phyloP scores from a whole-genome alignment of 345 rosid species.

The Eutrema japonicum region DNA sequence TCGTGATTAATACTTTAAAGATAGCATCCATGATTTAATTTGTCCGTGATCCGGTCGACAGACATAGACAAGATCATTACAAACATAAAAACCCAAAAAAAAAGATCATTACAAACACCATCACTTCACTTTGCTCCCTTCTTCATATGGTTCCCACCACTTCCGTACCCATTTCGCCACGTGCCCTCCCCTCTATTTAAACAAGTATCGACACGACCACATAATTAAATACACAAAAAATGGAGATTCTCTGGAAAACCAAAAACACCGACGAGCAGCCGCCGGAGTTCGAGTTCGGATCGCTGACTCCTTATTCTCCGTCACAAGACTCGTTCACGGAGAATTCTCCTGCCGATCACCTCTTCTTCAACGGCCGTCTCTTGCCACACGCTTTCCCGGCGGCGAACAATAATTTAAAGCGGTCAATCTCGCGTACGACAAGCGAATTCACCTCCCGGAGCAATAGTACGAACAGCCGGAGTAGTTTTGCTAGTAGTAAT shows the following conservation, averaged over 20 bases:
- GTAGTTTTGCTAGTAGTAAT: constrained; percentile 51
- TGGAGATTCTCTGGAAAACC: constrained; percentile 45
- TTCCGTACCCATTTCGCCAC: constrained; percentile 26
- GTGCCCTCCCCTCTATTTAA: constrained; percentile 37
- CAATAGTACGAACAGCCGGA: constrained; percentile 70
- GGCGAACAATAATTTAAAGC: constrained; percentile 20
- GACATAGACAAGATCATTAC: constrained; percentile 40
- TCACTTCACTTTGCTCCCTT: constrained; percentile 24
- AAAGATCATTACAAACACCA: constrained; percentile 42
- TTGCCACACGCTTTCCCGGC: constrained; percentile 75
- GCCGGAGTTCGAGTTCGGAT: constrained; percentile 71
- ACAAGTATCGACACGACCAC: constrained; percentile 21
- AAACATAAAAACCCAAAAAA: constrained; percentile 1
- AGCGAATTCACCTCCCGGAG: constrained; percentile 69
- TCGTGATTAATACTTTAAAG: neutral
- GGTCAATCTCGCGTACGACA: constrained; percentile 53
- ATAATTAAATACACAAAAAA: neutral
- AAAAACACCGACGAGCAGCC: constrained; percentile 40
- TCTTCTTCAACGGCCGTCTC: constrained; percentile 80
- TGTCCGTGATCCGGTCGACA: constrained; percentile 30
- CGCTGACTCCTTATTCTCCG: constrained; percentile 62
- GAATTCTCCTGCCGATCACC: constrained; percentile 82
- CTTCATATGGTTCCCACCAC: constrained; percentile 24
- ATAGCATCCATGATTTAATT: neutral
- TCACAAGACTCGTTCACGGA: constrained; percentile 52